Evolutionary conservation across 192 early-diverging fungal species (phyloP).

Genomic region (Coemansia sp.): DNA sequence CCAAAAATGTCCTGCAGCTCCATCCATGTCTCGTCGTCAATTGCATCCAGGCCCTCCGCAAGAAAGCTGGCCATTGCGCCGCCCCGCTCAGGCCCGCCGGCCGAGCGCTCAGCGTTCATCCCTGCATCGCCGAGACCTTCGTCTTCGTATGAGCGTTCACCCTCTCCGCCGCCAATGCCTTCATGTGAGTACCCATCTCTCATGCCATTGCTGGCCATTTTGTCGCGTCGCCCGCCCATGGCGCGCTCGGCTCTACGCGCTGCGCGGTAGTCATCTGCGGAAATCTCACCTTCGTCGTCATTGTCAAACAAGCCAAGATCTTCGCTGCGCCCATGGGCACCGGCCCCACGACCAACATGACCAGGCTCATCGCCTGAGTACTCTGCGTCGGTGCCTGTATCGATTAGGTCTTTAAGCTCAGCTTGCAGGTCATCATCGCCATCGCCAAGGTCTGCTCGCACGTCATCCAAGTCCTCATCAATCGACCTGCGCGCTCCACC

Average conservation of each 20-base stretch:
- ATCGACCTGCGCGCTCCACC: conserved; percentile 50
- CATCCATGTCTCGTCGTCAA: conserved; percentile 64
- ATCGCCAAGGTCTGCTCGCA: not conserved
- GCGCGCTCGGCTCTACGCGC: not conserved
- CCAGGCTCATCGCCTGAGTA: conserved; percentile 12
- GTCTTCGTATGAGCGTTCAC: conserved; percentile 5
- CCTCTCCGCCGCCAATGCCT: conserved; percentile 1
- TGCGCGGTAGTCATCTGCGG: conserved; percentile 17
- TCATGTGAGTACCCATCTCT: conserved; percentile 6
- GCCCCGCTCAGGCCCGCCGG: conserved; percentile 5
- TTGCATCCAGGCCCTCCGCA: conserved; percentile 49
- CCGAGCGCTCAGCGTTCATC: conserved; percentile 9
- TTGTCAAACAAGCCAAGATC: conserved; percentile 50
- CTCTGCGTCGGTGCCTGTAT: conserved; percentile 24
- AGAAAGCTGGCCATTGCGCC: conserved; percentile 34
- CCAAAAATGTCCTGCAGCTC: conserved; percentile 92
- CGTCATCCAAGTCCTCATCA: conserved; percentile 43
- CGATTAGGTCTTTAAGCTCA: conserved; percentile 35
- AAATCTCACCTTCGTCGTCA: conserved; percentile 20
- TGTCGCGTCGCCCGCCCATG: conserved; percentile 6
- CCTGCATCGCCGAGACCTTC: not conserved
- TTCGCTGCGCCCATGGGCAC: conserved; percentile 9
- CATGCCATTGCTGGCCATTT: not conserved
- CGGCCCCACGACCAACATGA: not conserved
- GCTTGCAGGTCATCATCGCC: conserved; percentile 46